Conservation (phyloP, 306 rosid species). For the Sesbania bispinosa region DNA sequence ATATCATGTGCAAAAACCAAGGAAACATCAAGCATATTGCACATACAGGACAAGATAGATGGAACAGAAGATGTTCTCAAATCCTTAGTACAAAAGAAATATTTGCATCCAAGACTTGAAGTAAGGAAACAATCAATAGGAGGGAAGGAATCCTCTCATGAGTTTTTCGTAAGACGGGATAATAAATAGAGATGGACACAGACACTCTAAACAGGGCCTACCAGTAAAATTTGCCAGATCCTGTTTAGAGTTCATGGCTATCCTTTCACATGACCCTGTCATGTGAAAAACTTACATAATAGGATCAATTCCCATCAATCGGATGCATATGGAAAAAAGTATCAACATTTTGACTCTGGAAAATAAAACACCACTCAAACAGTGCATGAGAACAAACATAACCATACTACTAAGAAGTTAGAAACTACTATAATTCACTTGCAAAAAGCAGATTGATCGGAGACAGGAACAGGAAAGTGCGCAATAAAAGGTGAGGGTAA, state of each 20-base stretch:
- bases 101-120: neutral
- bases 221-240: neutral
- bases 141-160: neutral
- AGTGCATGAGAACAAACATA: neutral
- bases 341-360: neutral
- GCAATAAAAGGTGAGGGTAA: neutral
- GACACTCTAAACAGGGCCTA: neutral
- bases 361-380: conserved; percentile 18
- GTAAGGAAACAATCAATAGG: neutral
- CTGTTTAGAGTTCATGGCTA: neutral
- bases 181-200: neutral
- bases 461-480: conserved; percentile 12
- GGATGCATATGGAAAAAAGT: neutral
- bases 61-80: neutral
- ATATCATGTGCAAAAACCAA: too few relatives aligned
- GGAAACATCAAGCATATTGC: neutral
- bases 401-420: neutral
- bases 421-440: neutral
- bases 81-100: neutral
- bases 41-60: neutral
- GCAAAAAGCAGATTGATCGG: conserved; percentile 3
- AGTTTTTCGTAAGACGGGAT: neutral
- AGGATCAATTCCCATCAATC: neutral
- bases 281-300: neutral
- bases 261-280: too few relatives aligned